Conservation (phyloP, 148 eudicot genomes). For the Diospyros kaki region DNA sequence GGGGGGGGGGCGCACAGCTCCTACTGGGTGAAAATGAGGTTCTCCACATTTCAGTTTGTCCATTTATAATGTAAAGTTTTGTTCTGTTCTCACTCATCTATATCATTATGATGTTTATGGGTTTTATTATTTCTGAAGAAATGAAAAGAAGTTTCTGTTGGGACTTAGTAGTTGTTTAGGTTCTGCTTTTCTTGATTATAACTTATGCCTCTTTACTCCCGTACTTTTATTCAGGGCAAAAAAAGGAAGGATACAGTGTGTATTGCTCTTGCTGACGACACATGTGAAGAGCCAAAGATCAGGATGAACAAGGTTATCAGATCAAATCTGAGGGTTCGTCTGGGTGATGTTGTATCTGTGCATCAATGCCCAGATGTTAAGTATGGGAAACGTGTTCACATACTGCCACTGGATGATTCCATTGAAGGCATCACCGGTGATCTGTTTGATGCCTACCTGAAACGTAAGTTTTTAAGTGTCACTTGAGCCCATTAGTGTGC, state of each 20-base stretch:
- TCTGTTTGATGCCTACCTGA: constrained; percentile 32
- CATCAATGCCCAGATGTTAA: constrained; percentile 30
- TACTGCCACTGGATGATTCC: constrained; percentile 34
- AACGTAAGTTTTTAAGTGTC: constrained; percentile 23
- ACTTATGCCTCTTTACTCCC: background rate
- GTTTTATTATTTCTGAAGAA: background rate
- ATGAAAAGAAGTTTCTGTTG: background rate
- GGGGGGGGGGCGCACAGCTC: no score
- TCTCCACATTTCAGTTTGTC: background rate
- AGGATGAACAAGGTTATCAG: constrained; percentile 28
- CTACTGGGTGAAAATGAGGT: background rate
- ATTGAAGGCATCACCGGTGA: constrained; percentile 40
- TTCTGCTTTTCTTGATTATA: background rate
- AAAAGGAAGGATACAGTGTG: constrained; percentile 27
- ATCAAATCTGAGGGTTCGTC: constrained; percentile 23
- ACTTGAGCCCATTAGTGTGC: background rate
- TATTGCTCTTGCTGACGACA: constrained; percentile 26
- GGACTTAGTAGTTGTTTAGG: background rate
- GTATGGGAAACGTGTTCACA: constrained; percentile 30
- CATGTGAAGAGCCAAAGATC: constrained; percentile 25
- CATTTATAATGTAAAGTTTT: background rate
- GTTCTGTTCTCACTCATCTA: background rate
- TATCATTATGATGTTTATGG: background rate
- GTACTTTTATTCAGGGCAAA: constrained; percentile 16
- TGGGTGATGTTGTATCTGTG: constrained; percentile 21